Percentiles rank a stretch among this genome's conserved stretches.
Conservation (phyloP, 768 basidiomycete species). For the Tylopilus subfusipes region DNA sequence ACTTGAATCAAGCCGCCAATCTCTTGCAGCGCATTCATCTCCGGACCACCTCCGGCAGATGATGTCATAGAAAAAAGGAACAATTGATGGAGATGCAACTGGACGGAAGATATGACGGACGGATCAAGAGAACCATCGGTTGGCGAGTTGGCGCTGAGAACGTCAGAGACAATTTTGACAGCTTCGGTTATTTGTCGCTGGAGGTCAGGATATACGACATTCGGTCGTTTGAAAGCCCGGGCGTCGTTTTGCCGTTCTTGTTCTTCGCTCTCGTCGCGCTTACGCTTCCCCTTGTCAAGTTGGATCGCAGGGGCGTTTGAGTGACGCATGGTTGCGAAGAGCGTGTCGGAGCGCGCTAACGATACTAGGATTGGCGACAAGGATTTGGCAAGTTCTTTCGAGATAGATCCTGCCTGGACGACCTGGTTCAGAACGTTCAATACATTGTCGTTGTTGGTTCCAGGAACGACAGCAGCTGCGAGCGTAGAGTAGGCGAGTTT, state of each 20-base stretch:
- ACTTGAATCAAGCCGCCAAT: constrained; percentile 80
- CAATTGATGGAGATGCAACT: constrained; percentile 68
- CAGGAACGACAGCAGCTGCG: constrained; percentile 48
- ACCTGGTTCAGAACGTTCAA: constrained; percentile 53
- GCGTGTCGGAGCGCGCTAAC: constrained; percentile 59
- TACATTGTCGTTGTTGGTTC: constrained; percentile 42
- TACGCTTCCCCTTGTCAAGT: constrained; percentile 72
- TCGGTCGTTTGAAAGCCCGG: constrained; percentile 44
- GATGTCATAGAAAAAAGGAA: constrained; percentile 78
- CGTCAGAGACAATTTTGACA: constrained; percentile 50
- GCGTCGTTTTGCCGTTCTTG: constrained; percentile 26
- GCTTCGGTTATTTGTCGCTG: constrained; percentile 59
- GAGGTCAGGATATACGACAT: constrained; percentile 44
- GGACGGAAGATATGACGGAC: constrained; percentile 63
- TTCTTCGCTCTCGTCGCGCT: constrained; percentile 52
- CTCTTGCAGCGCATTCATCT: constrained; percentile 64
- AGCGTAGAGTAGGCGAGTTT: constrained; percentile 53
- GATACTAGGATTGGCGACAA: constrained; percentile 62
- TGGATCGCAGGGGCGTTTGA: constrained; percentile 61
- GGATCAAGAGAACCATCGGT: constrained; percentile 49
- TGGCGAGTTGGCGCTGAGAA: constrained; percentile 39
- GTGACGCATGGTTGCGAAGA: constrained; percentile 63
- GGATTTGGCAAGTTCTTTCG: constrained; percentile 50
- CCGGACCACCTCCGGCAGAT: constrained; percentile 48
- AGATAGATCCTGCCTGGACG: constrained; percentile 44